Base-by-base conservation (phyloP, 1,284 basidiomycete genomes). In the Rhizoctonia solani region DNA sequence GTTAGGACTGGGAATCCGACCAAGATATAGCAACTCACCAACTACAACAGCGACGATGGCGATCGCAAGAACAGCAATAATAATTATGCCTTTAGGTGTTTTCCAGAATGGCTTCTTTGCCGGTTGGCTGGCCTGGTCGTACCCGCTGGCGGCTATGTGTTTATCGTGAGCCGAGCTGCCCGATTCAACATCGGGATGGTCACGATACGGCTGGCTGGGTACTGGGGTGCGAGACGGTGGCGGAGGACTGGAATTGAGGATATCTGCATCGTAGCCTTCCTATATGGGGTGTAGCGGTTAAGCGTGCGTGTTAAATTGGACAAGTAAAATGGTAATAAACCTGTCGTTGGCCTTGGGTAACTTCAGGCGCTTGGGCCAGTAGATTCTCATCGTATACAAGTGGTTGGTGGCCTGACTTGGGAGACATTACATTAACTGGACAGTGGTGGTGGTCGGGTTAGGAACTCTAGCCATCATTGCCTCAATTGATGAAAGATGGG, bases 211-310 rank as follows among this genome's bases (percentile, higher is more conserved):
- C n/a, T 46, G 44, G 23, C 16, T 34, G 4, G 37, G 47, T 11
- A 34, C 29, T 9, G 47, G 47, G 9, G 58, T 23, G n/a, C 47
- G 46, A 14, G 47, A 13, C 14, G 46, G 19, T 4, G 34, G 30
- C 6, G 54, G 54, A n/a, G 58, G 58, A 21, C 30, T 32, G 14
- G 56, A 46, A 29, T 63, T 63, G 11, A 63, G 47, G 21, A 63
- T 63, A 47, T 63, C 58, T 19, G 58, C 58, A 27, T 63, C 58
- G 47, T 63, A 63, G 3, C 58, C 58, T 52, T 63, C 58, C 58
- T 63, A 19, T 52, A 41, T 46, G 44, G 44, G 8, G 44, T 46
- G 9, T 6, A 19, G 6, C 11, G 6, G 21, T 9, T 46, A 19
- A 46, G 44, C 8, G 16, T 39, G n/a, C n/a, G n/a, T 16, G 19